phyloP scores from a whole-genome alignment of 2,329 filamentous ascomycete species.

The Pseudogymnoascus sp. region DNA sequence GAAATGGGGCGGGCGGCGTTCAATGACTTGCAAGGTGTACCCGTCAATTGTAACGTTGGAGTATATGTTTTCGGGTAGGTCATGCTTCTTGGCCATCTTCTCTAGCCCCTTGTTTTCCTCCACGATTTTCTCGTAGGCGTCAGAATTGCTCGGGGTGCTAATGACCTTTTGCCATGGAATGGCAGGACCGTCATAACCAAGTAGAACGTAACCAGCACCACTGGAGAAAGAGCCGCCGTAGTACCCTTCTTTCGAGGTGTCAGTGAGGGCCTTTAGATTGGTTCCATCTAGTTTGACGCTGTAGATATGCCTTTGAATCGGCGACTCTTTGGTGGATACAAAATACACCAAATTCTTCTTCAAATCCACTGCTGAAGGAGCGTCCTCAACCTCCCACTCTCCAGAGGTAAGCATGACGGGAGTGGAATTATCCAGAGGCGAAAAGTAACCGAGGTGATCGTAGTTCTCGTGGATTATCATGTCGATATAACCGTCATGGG shows the following conservation, averaged over 20 bases:
- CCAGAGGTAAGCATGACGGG: constrained; percentile 82
- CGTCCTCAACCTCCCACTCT: constrained; percentile 83
- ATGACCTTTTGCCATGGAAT: constrained; percentile 89
- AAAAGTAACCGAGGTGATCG: constrained; percentile 90
- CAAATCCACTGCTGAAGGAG: constrained; percentile 76
- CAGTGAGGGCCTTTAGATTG: constrained; percentile 63
- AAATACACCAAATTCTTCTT: constrained; percentile 87
- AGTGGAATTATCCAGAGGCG: constrained; percentile 72
- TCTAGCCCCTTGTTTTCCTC: constrained; percentile 70
- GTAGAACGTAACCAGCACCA: constrained; percentile 71
- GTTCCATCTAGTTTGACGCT: constrained; percentile 70
- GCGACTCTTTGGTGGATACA: constrained; percentile 73
- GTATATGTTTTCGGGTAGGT: constrained; percentile 76
- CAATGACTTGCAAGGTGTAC: constrained; percentile 63
- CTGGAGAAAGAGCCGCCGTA: constrained; percentile 79
- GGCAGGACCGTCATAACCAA: constrained; percentile 74
- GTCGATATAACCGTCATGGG: constrained; percentile 86
- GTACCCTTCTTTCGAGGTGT: constrained; percentile 65
- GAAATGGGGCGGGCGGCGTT: constrained; percentile 86
- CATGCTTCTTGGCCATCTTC: constrained; percentile 62
- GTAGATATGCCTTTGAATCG: constrained; percentile 87
- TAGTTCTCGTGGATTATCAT: constrained; percentile 78
- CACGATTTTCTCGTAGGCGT: constrained; percentile 58
- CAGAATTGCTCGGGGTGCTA: constrained; percentile 63
- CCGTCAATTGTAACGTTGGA: constrained; percentile 78